Evolutionary conservation across 2,329 filamentous ascomycete genomes (phyloP).

Genomic region (Xylaria sp.): DNA sequence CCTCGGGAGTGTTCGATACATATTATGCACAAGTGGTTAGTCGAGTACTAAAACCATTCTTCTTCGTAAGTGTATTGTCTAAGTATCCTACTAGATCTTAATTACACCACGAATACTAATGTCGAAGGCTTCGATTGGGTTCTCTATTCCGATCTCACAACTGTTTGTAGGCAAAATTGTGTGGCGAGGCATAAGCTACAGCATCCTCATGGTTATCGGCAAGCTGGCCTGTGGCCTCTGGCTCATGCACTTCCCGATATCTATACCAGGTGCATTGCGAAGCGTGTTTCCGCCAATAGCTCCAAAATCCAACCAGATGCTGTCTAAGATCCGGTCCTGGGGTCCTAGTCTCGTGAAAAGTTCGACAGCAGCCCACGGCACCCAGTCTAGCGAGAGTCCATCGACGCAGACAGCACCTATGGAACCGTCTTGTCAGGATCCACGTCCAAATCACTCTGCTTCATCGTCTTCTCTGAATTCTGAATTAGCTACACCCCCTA

Average conservation of each 20-base stretch:
- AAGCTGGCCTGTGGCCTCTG: slow-evolving; percentile 72
- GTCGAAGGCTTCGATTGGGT: slow-evolving; percentile 71
- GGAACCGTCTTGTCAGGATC: not conserved
- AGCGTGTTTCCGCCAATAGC: slow-evolving; percentile 21
- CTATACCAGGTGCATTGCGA: slow-evolving; percentile 24
- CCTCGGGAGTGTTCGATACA: slow-evolving; percentile 50
- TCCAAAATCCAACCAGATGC: slow-evolving; percentile 29
- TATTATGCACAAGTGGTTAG: slow-evolving; percentile 57
- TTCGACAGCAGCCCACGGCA: slow-evolving; percentile 2
- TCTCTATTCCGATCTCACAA: slow-evolving; percentile 78
- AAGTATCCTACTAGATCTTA: not conserved
- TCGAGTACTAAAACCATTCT: slow-evolving; percentile 73
- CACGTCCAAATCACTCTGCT: not conserved
- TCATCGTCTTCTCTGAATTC: not conserved
- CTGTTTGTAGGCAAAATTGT: slow-evolving; percentile 73
- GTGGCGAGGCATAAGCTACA: slow-evolving; percentile 80
- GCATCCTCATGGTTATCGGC: slow-evolving; percentile 73
- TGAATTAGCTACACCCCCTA: slow-evolving; percentile 49
- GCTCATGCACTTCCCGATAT: slow-evolving; percentile 57
- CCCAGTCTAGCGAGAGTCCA: not conserved
- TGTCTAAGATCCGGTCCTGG: slow-evolving; percentile 35
- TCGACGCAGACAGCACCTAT: slow-evolving; percentile 3
- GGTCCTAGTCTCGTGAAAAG: not conserved
- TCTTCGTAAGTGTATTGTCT: slow-evolving; percentile 69
- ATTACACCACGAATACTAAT: slow-evolving; percentile 15